Base-by-base conservation (phyloP, 805 yeast genomes). In the Wickerhamiella alocasiicola region DNA sequence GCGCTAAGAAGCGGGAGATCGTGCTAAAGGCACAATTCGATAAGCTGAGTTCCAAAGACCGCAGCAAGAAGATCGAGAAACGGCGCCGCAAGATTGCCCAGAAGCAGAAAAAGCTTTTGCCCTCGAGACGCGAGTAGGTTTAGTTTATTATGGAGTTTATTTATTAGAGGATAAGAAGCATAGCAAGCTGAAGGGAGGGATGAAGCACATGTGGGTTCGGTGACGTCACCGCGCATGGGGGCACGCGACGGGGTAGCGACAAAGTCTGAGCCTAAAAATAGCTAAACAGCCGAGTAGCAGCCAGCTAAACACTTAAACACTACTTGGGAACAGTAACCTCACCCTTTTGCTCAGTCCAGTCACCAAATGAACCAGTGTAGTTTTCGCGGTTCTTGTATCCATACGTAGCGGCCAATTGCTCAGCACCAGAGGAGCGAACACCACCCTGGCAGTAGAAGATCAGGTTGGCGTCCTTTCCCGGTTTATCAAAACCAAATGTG, bases 361-460 rank as follows among this genome's bases (percentile, higher is more conserved):
- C 96, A 53, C 73, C 77, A 61, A 76, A 81, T 9, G 94, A 81
- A 4, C 97, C 97, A 31, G 70, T 61, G 62, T 88, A 88, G 60
- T 85, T 82, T 43, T 87, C 84, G 49, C 95, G 72, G 51, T 81
- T 71, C 37, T 70, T 63, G 62, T 88, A 88, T 9, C 96, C 97
- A 61, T 78, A 83, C 18, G 94, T 81, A 46, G 76, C 72, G 11
- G 97, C 97, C 55, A 88, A 68, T 55, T 83, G 94, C 57, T 84
- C 95, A 31, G 95, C 87, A 47, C 84, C 83, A 33, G 83, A 70
- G 18, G 93, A 79, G 66, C 98, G 76, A 35, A 85, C 81, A 43
- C 98, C 98, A 6, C 81, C 95, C 36, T 81, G 73, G 62, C 98
- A 88, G 64, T 87, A 87, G 62, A 88, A 87, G 31, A 88, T 72